phyloP scores from a whole-genome alignment of 768 basidiomycete species.

The Holtermannia corniformis region DNA sequence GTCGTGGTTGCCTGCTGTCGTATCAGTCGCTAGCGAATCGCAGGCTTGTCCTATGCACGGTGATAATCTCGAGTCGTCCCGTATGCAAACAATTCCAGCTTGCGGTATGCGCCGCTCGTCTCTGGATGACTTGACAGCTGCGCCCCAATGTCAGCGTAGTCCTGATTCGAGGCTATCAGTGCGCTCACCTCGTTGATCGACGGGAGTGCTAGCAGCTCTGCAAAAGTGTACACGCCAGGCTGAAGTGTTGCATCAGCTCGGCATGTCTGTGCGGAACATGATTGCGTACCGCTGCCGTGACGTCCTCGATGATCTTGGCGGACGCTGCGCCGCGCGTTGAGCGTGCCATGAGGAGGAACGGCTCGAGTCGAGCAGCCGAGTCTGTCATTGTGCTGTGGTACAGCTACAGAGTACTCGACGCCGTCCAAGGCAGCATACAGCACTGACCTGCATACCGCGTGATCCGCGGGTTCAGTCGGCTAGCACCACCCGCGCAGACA shows the following conservation, averaged over 20 bases:
- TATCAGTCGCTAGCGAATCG: neutral
- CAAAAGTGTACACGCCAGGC: constrained; percentile 84
- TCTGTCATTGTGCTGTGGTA: no score
- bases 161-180: neutral
- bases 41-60: constrained; percentile 46
- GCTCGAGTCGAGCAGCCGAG: no score
- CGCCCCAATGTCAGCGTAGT: neutral
- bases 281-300: constrained; percentile 55
- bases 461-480: no score
- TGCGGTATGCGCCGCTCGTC: constrained; percentile 46
- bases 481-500: no score
- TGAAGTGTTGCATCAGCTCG: constrained; percentile 11
- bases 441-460: no score
- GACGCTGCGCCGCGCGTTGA: constrained; percentile 86
- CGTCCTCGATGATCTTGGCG: constrained; percentile 70
- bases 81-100: constrained; percentile 79
- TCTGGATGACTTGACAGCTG: constrained; percentile 58
- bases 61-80: constrained; percentile 76
- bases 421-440: no score
- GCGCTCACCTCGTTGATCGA: constrained; percentile 70
- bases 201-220: constrained; percentile 70
- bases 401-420: no score
- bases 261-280: neutral
- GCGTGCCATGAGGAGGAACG: constrained; percentile 83
- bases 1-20: constrained; percentile 54